Evolutionary conservation across 2,329 filamentous ascomycete species (phyloP), one percentile per base, ranked within the genome.

Genomic region (Alternaria viburni): DNA sequence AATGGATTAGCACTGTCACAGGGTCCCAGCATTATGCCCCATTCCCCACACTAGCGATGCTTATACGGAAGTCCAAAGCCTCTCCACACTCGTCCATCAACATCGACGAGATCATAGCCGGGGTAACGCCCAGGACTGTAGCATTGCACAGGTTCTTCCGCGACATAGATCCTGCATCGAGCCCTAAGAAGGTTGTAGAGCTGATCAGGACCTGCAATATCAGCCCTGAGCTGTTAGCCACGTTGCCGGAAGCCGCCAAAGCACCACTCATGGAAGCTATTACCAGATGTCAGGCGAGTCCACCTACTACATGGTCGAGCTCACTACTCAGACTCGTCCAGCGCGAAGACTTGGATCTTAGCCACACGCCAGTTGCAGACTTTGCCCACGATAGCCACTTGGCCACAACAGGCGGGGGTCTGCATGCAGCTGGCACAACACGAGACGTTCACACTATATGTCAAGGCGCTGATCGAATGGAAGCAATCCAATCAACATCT

Each of bases 191-290:
- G 66, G 87, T 91, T 66, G 90, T 96, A 3, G 90, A 96, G 74
- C 85, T 90, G 23, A 90, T 97, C 81, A 85, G 90, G 62, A 83
- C 88, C 46, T 90, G 90, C 64, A 90, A 90, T 0, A 88, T 97
- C 50, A 89, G 86, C 7, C 80, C 81, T 10, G 83, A 86, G 23
- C 82, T 94, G 52, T 85, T 98, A 15, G 92, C 97, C 66, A 93
- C 92, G 0, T 83, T 98, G 1, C 95, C 96, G 2, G 93, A 97
- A 78, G 89, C 92, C 25, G 85, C 97, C n/a, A 86, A 92, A 57
- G 88, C 90, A 3, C 91, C 92, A 0, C 83, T 98, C 13, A 90
- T 91, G 75, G 94, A 98, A 80, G 89, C 91, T 6, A 93, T 98
- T 44, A 87, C 90, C n/a, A 86, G 89, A 66, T 97, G 93, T 68